phyloP scores from a whole-genome alignment of 257 asterid genomes.

The Solanum paucissectum region DNA sequence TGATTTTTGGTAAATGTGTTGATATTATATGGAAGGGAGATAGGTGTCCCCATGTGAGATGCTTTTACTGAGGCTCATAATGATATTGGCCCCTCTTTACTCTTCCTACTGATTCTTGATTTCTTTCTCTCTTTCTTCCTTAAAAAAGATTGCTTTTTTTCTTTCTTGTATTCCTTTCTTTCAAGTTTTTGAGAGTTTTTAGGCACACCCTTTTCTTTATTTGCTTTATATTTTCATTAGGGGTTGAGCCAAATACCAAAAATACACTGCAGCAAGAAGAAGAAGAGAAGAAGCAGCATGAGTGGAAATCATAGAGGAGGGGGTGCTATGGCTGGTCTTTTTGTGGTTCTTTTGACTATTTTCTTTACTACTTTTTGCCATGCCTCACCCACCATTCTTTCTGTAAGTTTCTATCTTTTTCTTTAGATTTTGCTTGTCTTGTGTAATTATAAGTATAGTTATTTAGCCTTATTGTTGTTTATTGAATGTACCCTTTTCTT shows the following conservation, averaged over 20 bases:
- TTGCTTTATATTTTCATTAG: background rate
- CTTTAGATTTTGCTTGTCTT: background rate
- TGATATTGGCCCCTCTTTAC: conserved; percentile 34
- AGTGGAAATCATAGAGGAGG: conserved; percentile 20
- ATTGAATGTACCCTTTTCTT: background rate
- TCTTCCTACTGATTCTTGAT: conserved; percentile 10
- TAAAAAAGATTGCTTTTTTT: background rate
- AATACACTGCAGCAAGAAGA: background rate
- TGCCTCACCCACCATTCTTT: conserved; percentile 58
- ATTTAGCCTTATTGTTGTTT: conserved; percentile 1
- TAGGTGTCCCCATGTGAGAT: conserved; percentile 49
- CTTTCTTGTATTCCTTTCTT: background rate
- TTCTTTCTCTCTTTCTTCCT: background rate
- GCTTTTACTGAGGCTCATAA: conserved; percentile 57
- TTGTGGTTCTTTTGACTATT: conserved; percentile 57
- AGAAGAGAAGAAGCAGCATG: background rate
- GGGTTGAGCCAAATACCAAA: background rate
- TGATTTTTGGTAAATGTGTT: background rate
- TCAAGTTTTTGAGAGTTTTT: background rate
- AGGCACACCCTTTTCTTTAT: background rate
- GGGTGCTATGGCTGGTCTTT: conserved; percentile 66
- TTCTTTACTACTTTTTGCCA: conserved; percentile 41
- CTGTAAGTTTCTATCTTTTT: conserved; percentile 28
- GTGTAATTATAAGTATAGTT: background rate
- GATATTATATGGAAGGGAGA: background rate